phyloP scores from a whole-genome alignment of 1,139 yeast genomes.

The Magnusiomyces tetraspermus region DNA sequence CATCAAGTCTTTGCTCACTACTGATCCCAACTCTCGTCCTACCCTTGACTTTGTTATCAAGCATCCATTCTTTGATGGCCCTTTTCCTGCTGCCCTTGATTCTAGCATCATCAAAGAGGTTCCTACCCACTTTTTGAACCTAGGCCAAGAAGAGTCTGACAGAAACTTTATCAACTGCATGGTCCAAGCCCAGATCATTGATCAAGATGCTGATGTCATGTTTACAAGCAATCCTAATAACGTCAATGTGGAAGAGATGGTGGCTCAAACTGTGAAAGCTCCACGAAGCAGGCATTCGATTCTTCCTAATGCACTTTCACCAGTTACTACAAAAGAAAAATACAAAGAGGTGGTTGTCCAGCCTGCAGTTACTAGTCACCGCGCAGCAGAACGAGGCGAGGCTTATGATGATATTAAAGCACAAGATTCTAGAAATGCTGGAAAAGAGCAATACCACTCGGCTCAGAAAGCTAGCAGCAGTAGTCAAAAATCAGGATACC shows the following conservation, averaged over 20 bases:
- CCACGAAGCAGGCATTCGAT: neutral
- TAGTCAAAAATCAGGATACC: no score
- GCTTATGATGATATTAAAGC: neutral
- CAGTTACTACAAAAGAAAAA: slow-evolving; percentile 82
- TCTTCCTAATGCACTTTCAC: slow-evolving; percentile 75
- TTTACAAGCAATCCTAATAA: slow-evolving; percentile 33
- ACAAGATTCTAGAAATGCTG: neutral
- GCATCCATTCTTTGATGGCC: slow-evolving; percentile 64
- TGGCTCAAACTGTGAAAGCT: neutral
- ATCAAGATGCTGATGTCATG: neutral
- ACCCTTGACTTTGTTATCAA: slow-evolving; percentile 66
- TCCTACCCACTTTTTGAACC: slow-evolving; percentile 43
- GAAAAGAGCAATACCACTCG: slow-evolving; percentile 1
- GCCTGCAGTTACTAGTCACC: neutral
- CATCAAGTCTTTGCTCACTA: slow-evolving; percentile 60
- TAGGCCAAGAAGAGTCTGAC: slow-evolving; percentile 54
- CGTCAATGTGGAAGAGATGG: neutral
- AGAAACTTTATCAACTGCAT: slow-evolving; percentile 47
- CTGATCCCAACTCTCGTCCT: slow-evolving; percentile 77
- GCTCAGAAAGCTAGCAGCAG: no score
- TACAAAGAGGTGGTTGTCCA: slow-evolving; percentile 48
- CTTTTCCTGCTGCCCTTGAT: slow-evolving; percentile 62
- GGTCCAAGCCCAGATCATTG: slow-evolving; percentile 1
- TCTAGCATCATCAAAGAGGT: slow-evolving; percentile 49
- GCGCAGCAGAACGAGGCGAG: neutral